Conservation (phyloP, 2,329 filamentous ascomycete genomes). For the Penicillium brasilianum region DNA sequence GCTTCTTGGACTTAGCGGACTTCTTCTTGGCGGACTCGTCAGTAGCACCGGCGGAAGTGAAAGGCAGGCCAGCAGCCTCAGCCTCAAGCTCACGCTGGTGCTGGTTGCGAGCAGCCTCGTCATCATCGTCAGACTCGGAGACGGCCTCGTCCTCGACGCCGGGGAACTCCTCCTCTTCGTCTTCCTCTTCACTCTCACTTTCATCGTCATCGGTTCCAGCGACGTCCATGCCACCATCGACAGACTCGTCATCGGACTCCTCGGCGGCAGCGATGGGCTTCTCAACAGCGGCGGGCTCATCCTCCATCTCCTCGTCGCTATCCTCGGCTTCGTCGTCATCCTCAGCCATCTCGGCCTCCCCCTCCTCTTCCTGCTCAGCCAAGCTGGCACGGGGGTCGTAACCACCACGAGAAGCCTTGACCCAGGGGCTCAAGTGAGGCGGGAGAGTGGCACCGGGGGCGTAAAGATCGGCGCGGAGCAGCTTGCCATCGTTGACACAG, state of each 20-base stretch:
- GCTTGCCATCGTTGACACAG: conserved; percentile 86
- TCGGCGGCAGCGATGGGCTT: conserved; percentile 26
- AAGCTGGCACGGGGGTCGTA: conserved; percentile 90
- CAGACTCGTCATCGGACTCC: conserved; percentile 27
- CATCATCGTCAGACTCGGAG: conserved; percentile 61
- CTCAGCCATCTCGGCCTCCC: conserved; percentile 75
- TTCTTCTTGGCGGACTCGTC: conserved; percentile 69
- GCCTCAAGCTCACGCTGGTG: conserved; percentile 92
- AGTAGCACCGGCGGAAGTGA: conserved; percentile 54
- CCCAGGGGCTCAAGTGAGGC: conserved; percentile 94
- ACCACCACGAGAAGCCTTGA: conserved; percentile 80
- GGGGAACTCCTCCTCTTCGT: conserved; percentile 53
- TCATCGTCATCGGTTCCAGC: conserved; percentile 27
- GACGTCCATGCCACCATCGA: conserved; percentile 28
- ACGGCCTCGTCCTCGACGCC: conserved; percentile 59
- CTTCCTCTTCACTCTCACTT: conserved; percentile 40
- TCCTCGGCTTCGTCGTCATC: conserved; percentile 54
- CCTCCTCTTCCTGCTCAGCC: conserved; percentile 85
- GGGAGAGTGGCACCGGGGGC: conserved; percentile 87
- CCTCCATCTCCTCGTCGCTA: conserved; percentile 48
- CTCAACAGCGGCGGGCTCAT: conserved; percentile 31
- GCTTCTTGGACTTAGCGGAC: conserved; percentile 70
- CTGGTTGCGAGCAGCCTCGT: conserved; percentile 65
- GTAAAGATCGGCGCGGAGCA: conserved; percentile 86
- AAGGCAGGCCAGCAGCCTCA: conserved; percentile 74